A percentile compares a stretch with the other conserved stretches of the same genome.
These are phyloP conservation scores for Mesembryanthemum crystallinum DNA, from an alignment of 148 eudicot species.

Conservation along the genomic window DNA sequence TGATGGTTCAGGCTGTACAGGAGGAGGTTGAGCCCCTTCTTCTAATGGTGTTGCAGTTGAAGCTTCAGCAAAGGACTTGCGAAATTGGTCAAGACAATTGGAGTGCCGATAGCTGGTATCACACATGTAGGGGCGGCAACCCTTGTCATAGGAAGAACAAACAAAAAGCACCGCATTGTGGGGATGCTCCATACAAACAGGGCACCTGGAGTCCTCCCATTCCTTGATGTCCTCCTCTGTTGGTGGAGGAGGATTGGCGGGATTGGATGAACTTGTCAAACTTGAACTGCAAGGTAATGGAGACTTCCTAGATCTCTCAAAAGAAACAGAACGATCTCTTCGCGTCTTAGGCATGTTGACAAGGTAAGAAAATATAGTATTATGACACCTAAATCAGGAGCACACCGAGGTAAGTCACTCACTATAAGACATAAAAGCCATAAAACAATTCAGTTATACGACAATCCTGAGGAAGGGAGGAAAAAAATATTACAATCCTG, in stretches of 20 bases:
- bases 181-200: conserved; percentile 97
- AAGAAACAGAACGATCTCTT: conserved; percentile 60
- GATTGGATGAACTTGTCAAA: conserved; percentile 36
- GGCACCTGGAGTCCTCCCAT: conserved; percentile 94
- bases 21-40: conserved; percentile 24
- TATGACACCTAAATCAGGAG: conserved; percentile 26
- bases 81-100: conserved; percentile 83
- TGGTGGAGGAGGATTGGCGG: conserved; percentile 39
- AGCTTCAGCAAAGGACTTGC: conserved; percentile 53
- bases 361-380: conserved; percentile 5
- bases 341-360: conserved; percentile 71
- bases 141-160: conserved; percentile 78
- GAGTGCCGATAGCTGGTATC: conserved; percentile 98
- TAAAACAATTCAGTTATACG: neutral
- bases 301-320: conserved; percentile 55
- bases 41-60: conserved; percentile 27
- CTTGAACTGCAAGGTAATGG: conserved; percentile 60
- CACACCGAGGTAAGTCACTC: conserved; percentile 9
- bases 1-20: conserved; percentile 19
- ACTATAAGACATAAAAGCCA: neutral
- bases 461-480: neutral
- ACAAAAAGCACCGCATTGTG: conserved; percentile 85
- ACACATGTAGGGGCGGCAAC: conserved; percentile 93
- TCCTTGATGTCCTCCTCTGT: conserved; percentile 57
- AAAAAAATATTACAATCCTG: neutral